Evolutionary conservation across 345 rosid genomes (phyloP), one percentile per base, ranked within the genome.

Genomic region (Populus simonii): DNA sequence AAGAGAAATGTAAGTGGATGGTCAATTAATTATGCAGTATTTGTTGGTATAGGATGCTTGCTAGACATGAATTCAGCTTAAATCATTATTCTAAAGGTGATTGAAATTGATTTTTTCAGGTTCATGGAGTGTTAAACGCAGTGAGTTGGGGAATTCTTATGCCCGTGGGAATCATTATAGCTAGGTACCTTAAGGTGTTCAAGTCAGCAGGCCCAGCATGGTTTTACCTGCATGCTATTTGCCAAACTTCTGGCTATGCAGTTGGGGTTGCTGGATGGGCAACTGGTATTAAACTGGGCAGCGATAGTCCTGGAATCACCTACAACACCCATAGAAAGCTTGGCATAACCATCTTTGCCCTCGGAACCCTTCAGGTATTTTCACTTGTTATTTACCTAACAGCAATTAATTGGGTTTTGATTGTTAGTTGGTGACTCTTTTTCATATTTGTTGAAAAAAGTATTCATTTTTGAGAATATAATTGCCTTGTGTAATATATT

Each of bases 251-350:
- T 0, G 99, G 92, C 72, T 95, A 93, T 39, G 74, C 69, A 0
- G 80, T 95, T 18, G 99, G 99, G 1, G 90, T 93, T 8, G 89
- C 94, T 3, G 99, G 99, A 1, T 95, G 92, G 92, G 94, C 84
- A 10, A 95, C 99, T 0, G 98, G 99, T 49, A 76, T 91, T 68
- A 87, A 80, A 84, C 98, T 93, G 22, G 98, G 96, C 16, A 88
- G 86, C 2, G 94, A 88, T 16, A 81, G 85, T 35, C 73, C 89
- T 38, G 87, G 80, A 36, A 63, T 88, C 29, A 57, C 79, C 18
- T 78, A 75, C 23, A 51, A 76, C 33, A 82, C 81, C 13, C 99
- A 95, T 83, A 89, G 97, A 70, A 87, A 85, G 71, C 85, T 93
- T 38, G 98, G 99, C 79, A 88, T 91, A 3, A 73, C 84, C 72